phyloP scores from a whole-genome alignment of 108 stramenopile genomes.

The Aurantiochytrium sp. region DNA sequence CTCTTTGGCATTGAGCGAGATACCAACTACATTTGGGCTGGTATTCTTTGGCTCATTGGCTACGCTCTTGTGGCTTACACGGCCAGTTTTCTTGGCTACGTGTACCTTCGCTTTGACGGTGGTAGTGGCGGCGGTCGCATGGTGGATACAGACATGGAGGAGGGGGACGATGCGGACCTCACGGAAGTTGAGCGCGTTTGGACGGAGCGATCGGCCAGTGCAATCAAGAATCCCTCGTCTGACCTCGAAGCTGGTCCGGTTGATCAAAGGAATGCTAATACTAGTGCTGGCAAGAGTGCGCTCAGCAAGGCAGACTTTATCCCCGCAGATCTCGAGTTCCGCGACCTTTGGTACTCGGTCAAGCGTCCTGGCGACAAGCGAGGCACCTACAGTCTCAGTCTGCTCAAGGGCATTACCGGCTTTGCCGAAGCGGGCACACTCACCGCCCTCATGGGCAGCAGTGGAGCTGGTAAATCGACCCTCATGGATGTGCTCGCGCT shows the following conservation, averaged over 20 bases:
- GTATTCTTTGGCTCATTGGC: background rate
- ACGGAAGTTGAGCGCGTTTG: background rate
- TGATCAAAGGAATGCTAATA: background rate
- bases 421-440: constrained; percentile 18
- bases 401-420: constrained; percentile 23
- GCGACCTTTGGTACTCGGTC: background rate
- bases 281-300: background rate
- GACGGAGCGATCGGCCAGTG: background rate
- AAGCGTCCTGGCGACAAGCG: background rate
- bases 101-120: background rate
- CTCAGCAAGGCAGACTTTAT: background rate
- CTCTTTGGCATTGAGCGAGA: background rate
- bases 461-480: constrained; percentile 54
- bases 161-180: background rate
- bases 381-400: background rate
- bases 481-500: constrained; percentile 65
- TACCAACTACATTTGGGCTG: background rate
- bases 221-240: no score
- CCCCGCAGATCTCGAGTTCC: background rate
- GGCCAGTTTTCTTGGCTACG: background rate
- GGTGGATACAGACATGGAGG: background rate
- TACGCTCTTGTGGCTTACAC: background rate
- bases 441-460: constrained; percentile 34
- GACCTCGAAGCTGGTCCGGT: background rate
- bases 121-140: background rate